Percentiles rank a stretch among this genome's conserved stretches.
phyloP scores from a whole-genome alignment of 306 rosid species.

The Aeschynomene evenia region DNA sequence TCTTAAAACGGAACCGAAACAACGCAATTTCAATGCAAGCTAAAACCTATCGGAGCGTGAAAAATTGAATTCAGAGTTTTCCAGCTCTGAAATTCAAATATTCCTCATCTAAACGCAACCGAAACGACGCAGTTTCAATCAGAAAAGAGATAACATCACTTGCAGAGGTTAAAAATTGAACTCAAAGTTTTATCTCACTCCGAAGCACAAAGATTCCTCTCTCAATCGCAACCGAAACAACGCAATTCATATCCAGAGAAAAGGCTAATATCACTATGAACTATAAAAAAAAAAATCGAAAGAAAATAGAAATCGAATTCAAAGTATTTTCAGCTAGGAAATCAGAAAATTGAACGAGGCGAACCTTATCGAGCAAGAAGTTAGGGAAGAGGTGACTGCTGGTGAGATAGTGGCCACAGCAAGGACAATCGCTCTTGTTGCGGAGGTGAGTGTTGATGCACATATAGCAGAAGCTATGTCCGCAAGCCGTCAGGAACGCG shows the following conservation, averaged over 20 bases:
- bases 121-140: neutral
- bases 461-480: constrained; percentile 98
- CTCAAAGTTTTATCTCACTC: neutral
- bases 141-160: neutral
- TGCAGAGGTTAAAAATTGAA: neutral
- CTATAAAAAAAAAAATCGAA: too few species aligned
- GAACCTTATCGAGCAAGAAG: constrained; percentile 82
- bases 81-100: neutral
- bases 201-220: neutral
- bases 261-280: neutral
- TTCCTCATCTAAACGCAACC: neutral
- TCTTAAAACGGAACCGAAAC: neutral
- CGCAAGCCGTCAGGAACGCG: constrained; percentile 84
- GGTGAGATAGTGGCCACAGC: constrained; percentile 82
- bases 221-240: neutral
- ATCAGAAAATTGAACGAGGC: neutral
- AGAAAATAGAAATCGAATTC: neutral
- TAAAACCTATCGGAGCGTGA: neutral
- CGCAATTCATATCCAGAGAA: neutral
- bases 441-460: constrained; percentile 93
- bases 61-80: neutral
- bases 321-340: neutral
- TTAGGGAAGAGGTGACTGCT: constrained; percentile 73
- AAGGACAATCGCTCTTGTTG: constrained; percentile 95
- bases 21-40: neutral